A percentile compares a stretch with the other conserved stretches of the same genome.
These are phyloP conservation scores for Aspergillus ostianus DNA, from an alignment of 495 filamentous ascomycete species.

Conservation along the genomic window DNA sequence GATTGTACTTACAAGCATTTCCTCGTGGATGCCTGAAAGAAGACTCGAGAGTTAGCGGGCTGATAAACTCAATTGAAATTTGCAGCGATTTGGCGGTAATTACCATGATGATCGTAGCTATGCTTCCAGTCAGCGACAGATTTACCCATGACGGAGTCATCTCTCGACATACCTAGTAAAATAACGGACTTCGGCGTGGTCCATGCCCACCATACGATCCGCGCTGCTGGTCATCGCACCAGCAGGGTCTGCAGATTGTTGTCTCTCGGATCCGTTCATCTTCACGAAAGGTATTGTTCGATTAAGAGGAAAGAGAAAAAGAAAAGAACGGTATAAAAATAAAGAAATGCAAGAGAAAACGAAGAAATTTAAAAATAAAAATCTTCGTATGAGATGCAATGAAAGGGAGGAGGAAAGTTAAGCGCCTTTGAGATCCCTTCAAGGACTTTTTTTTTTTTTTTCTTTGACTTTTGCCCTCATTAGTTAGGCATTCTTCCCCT, in stretches of 20 bases:
- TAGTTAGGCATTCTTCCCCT: slow-evolving; percentile 28
- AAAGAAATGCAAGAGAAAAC: slow-evolving; percentile 14
- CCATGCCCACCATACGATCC: slow-evolving; percentile 59
- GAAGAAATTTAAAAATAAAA: slow-evolving; percentile 12
- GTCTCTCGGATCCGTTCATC: slow-evolving; percentile 33
- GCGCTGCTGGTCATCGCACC: slow-evolving; percentile 45
- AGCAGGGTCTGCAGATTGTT: slow-evolving; percentile 20
- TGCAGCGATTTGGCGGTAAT: slow-evolving; percentile 16
- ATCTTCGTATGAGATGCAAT: slow-evolving; percentile 4
- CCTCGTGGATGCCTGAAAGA: slow-evolving; percentile 83
- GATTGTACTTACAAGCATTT: slow-evolving; percentile 74
- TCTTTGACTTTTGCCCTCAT: slow-evolving; percentile 22
- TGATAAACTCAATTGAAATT: slow-evolving; percentile 17
- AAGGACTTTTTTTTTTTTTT: slow-evolving; percentile 42
- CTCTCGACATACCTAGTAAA: slow-evolving; percentile 78
- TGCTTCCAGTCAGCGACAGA: slow-evolving; percentile 27
- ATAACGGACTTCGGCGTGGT: slow-evolving; percentile 91
- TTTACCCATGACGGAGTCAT: slow-evolving; percentile 15
- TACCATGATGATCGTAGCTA: slow-evolving; percentile 96
- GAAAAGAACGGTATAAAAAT: slow-evolving; percentile 1
- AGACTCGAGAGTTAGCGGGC: slow-evolving; percentile 22
- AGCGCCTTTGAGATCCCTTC: slow-evolving; percentile 20
- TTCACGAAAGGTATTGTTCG: slow-evolving; percentile 14
- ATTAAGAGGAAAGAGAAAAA: slow-evolving; percentile 7
- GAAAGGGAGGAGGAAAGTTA: slow-evolving; percentile 15